Evolutionary conservation across 2,329 filamentous ascomycete species (phyloP).

Genomic region (Penicillium thymicola): DNA sequence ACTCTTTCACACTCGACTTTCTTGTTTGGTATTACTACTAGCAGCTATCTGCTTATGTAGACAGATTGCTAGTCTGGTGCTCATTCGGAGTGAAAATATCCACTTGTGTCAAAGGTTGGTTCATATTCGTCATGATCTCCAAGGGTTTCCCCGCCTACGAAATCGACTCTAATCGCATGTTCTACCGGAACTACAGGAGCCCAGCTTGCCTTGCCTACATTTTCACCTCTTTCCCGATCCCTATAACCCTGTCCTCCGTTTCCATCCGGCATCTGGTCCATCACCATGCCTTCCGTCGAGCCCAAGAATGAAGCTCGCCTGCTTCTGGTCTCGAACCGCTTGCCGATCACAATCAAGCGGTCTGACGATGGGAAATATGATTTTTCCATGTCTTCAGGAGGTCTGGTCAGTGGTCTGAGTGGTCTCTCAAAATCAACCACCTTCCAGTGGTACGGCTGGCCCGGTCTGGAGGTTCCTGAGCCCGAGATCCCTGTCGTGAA

Average conservation of each 20-base stretch:
- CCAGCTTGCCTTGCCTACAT: not conserved
- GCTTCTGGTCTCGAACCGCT: constrained; percentile 86
- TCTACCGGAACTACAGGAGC: not conserved
- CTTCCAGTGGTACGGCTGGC: constrained; percentile 99
- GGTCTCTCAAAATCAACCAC: constrained; percentile 88
- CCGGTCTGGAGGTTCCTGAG: constrained; percentile 85
- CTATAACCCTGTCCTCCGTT: not conserved
- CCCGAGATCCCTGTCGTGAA: constrained; percentile 72
- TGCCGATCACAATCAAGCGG: constrained; percentile 95
- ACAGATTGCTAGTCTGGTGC: not conserved
- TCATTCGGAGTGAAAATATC: not conserved
- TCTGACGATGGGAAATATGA: constrained; percentile 86
- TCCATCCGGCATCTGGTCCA: not conserved
- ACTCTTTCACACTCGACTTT: not conserved
- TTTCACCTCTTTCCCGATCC: not conserved
- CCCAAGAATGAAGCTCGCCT: constrained; percentile 50
- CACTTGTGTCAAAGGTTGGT: constrained; percentile 1
- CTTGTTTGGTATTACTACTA: not conserved
- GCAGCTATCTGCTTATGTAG: not conserved
- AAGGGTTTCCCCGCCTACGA: constrained; percentile 6
- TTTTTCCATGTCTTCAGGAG: constrained; percentile 95
- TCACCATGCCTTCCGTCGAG: constrained; percentile 36
- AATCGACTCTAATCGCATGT: constrained; percentile 1
- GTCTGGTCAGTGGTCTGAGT: constrained; percentile 88
- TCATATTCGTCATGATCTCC: constrained; percentile 3